Evolutionary conservation across 2,329 filamentous ascomycete species (phyloP).

Genomic region (Gyromitra esculenta): DNA sequence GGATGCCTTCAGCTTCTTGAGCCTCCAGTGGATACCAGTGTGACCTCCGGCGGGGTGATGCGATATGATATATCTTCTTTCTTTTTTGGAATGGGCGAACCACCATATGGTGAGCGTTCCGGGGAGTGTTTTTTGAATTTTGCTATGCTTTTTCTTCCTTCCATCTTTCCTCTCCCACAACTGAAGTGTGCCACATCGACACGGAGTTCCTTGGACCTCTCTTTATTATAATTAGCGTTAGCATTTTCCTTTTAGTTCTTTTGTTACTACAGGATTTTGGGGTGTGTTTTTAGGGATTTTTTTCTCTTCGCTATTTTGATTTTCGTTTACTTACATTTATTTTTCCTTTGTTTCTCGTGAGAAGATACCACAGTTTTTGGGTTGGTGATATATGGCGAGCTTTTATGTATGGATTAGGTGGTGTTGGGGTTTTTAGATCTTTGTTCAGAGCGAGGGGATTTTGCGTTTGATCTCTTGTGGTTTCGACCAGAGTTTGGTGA

Average conservation of each 20-base stretch:
- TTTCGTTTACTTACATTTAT: slow-evolving; percentile 32
- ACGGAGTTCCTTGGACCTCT: slow-evolving; percentile 20
- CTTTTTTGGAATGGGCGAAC: slow-evolving; percentile 29
- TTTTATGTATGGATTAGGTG: slow-evolving; percentile 35
- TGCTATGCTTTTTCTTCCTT: slow-evolving; percentile 28
- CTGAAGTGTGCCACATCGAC: slow-evolving; percentile 20
- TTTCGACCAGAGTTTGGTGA: slow-evolving; percentile 4
- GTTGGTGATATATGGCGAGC: slow-evolving; percentile 16
- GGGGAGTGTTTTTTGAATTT: slow-evolving; percentile 37
- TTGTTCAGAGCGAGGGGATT: neutral
- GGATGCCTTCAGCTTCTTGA: slow-evolving; percentile 23
- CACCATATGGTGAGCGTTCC: slow-evolving; percentile 47
- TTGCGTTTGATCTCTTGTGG: slow-evolving; percentile 9
- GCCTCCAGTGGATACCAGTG: slow-evolving; percentile 21
- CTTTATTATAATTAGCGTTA: slow-evolving; percentile 27
- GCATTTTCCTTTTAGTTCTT: slow-evolving; percentile 34
- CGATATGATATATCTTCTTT: slow-evolving; percentile 32
- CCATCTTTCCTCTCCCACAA: slow-evolving; percentile 12
- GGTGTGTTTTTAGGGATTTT: slow-evolving; percentile 21
- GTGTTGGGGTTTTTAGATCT: slow-evolving; percentile 22
- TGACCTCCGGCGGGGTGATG: slow-evolving; percentile 22
- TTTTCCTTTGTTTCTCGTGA: slow-evolving; percentile 34
- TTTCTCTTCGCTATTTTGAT: slow-evolving; percentile 21
- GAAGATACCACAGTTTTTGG: slow-evolving; percentile 40
- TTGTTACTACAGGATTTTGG: slow-evolving; percentile 34